Base-by-base conservation (phyloP, 2,329 filamentous ascomycete genomes). In the Zymoseptoria ardabiliae region DNA sequence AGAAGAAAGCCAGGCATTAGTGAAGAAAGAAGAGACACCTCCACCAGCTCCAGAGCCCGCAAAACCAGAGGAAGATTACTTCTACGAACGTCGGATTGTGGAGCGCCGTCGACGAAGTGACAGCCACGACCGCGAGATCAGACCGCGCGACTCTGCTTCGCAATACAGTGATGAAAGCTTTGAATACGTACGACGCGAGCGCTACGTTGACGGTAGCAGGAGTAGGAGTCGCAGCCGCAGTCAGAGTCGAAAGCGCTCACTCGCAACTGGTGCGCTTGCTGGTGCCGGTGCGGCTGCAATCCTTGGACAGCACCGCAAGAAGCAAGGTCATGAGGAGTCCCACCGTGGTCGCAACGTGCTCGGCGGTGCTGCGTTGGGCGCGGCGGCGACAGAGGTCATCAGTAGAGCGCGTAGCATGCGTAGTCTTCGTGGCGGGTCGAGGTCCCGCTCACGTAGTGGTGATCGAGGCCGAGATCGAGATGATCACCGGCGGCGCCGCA, bases 231-330 rank as follows among this genome's bases (percentile, higher is more conserved):
- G 60, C 17, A 53, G 51, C 55, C 58, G 11, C 55, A 55, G 19
- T 66, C 65, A 49, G 9, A 53, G 51, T 28, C 51, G 51, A 4
- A 58, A 62, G 35, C 81, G 82, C 30, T 82, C 86, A 67, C 71
- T 87, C 51, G 84, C 83, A n/a, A 84, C 84, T 66, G 85, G 84
- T 53, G 82, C 82, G 23, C 72, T 85, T 56, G 82, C 81, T 50
- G 85, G 84, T 52, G 75, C 83, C 51, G 85, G 82, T 62, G 84
- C 83, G 49, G 83, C 83, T 45, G 82, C 85, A 64, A 73, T 87
- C 41, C 65, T 86, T 19, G 78, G 84, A 55, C 81, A 81, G 64
- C 83, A 82, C 62, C 77, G 79, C 54, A 84, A 82, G 73, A 74
- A 71, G 51, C 75, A 84, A 66, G 84, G 83, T 25, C 78, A 82